These are phyloP conservation scores for Hypoxylon sp. DNA, from an alignment of 2,329 filamentous ascomycete genomes.

Conservation along the genomic window DNA sequence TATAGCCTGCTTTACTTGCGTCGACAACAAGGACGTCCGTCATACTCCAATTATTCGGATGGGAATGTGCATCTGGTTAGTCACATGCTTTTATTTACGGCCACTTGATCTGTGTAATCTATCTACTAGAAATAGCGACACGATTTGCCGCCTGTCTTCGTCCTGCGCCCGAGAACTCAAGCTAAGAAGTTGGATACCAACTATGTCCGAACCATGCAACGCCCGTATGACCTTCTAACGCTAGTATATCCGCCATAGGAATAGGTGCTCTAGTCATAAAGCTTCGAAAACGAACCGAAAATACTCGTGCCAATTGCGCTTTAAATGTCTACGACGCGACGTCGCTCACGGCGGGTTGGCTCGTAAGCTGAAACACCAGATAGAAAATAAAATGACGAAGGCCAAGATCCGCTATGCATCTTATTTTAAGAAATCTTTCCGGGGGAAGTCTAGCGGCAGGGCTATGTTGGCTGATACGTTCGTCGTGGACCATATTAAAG, in stretches of 20 bases:
- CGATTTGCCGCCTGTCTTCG: conserved; percentile 21
- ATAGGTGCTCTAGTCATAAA: conserved; percentile 6
- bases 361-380: neutral
- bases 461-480: neutral
- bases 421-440: conserved; percentile 1
- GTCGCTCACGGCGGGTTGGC: neutral
- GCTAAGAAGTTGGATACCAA: conserved; percentile 6
- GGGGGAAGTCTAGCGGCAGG: neutral
- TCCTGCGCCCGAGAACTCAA: conserved; percentile 13
- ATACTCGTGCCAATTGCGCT: conserved; percentile 4
- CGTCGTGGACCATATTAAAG: conserved; percentile 31
- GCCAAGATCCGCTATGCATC: conserved; percentile 25
- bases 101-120: conserved; percentile 5
- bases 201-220: conserved; percentile 6
- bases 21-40: neutral
- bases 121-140: neutral
- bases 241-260: neutral
- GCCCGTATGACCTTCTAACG: conserved; percentile 8
- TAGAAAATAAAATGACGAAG: conserved; percentile 4
- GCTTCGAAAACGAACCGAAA: conserved; percentile 8
- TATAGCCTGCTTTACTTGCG: neutral
- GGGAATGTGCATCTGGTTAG: conserved; percentile 11
- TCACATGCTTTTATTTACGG: conserved; percentile 3
- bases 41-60: neutral
- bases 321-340: neutral